A percentile compares a stretch with the other conserved stretches of the same genome.
Conservation (phyloP, 2,329 filamentous ascomycete species). For the Erysiphe pulchra region DNA sequence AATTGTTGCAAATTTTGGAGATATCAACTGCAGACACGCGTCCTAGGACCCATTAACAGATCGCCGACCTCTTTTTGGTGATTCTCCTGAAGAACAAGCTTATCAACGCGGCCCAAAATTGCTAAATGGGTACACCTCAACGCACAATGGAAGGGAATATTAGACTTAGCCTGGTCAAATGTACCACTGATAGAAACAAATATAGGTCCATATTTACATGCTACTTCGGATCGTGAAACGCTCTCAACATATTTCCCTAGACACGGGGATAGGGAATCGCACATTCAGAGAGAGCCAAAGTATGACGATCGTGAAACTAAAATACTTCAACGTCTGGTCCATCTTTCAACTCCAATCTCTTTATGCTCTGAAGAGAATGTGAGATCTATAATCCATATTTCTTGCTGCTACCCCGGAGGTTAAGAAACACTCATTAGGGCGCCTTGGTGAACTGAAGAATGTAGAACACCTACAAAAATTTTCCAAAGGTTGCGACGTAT, state of each 20-base stretch:
- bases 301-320: too few relatives aligned
- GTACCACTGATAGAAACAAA: too few relatives aligned
- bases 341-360: not conserved
- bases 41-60: not conserved
- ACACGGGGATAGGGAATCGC: too few relatives aligned
- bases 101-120: not conserved
- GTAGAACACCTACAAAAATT: not conserved
- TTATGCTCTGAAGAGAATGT: not conserved
- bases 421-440: not conserved
- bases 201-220: too few relatives aligned
- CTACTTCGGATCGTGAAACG: too few relatives aligned
- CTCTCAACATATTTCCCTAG: too few relatives aligned
- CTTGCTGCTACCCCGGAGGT: not conserved
- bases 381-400: not conserved
- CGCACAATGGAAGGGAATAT: too few relatives aligned
- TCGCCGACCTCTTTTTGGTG: not conserved
- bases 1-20: not conserved
- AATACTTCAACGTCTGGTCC: not conserved
- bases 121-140: not conserved
- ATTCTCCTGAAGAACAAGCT: not conserved
- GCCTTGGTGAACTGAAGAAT: too few relatives aligned
- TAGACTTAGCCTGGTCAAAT: too few relatives aligned
- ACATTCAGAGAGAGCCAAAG: too few relatives aligned
- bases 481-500: not conserved
- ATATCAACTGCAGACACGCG: not conserved